These are phyloP conservation scores for Mangifera indica DNA, from an alignment of 345 rosid genomes.

Conservation along the genomic window DNA sequence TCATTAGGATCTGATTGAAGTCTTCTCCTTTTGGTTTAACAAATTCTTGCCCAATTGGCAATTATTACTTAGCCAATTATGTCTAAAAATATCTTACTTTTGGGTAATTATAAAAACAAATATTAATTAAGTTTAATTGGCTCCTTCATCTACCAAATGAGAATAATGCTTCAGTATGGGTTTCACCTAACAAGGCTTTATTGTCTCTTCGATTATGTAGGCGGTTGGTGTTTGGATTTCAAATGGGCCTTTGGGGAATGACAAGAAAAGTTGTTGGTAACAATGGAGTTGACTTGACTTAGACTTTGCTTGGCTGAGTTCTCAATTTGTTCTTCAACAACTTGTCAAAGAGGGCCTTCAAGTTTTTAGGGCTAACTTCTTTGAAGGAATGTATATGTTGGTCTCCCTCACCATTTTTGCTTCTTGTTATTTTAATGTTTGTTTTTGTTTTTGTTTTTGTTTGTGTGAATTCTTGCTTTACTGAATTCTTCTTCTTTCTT, in stretches of 20 bases:
- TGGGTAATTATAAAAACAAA: too few species aligned
- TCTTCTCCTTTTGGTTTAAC: too few species aligned
- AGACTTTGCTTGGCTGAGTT: not conserved
- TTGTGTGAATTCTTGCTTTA: not conserved
- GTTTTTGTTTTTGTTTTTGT: too few species aligned
- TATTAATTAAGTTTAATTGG: too few species aligned
- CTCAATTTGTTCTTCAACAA: not conserved
- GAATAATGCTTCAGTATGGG: too few species aligned
- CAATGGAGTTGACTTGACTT: not conserved
- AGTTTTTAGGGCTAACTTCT: not conserved
- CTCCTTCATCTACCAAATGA: too few species aligned
- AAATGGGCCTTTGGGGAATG: not conserved
- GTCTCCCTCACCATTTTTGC: not conserved
- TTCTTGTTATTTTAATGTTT: too few species aligned
- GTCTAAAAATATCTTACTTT: too few species aligned
- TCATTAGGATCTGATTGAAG: too few species aligned
- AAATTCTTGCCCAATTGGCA: too few species aligned
- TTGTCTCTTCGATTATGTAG: not conserved
- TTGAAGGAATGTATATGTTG: not conserved
- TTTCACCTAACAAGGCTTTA: not conserved
- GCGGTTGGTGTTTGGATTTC: not conserved
- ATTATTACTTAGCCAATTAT: too few species aligned
- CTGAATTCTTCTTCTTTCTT: not conserved
- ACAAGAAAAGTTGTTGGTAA: not conserved
- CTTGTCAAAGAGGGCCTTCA: not conserved